Evolutionary conservation across 2,329 filamentous ascomycete genomes (phyloP), one percentile per base, ranked within the genome.

Genomic region (Talaromyces sp.): DNA sequence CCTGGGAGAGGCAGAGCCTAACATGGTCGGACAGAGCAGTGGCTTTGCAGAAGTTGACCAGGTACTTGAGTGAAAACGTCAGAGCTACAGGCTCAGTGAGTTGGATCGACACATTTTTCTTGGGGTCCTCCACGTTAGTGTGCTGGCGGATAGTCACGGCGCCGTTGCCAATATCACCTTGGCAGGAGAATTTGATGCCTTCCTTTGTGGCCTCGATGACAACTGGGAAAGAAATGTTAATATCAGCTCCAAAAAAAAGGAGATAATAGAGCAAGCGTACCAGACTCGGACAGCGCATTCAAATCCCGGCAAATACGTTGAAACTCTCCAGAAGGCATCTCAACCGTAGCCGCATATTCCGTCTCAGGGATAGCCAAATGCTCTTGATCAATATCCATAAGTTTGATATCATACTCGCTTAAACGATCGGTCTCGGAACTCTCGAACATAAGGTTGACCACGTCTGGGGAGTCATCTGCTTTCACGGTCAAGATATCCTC

Each of bases 311-410:
- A 96, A 75, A 99, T 99, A 67, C 92, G 88, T 78, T 90, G 88
- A 78, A 99, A 97, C 78, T 99, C 94, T 50, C 80, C 74, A 35
- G 89, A 85, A 13, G 94, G 93, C 90, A 99, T 91, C 56, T 84
- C 81, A 64, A 99, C 89, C 17, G 89, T 94, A 50, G 94, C 89
- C 39, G 91, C 89, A 72, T 99, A 99, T 70, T 99, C 94, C n/a
- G 95, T 99, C 69, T 99, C 93, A 15, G 94, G 94, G 68, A 99
- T 99, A 63, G 94, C 94, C 77, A 99, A 80, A 76, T 99, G 94
- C 83, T 99, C 94, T 80, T 99, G 95, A 78, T 99, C 94, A 75
- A 99, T 99, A 75, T 99, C 94, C 94, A 99, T 99, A 74, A 99
- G 86, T 84, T 99, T 99, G 78, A 99, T 89, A 77, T 99, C 94